Percentiles rank a stretch among this genome's conserved stretches.
Conservation (phyloP, 345 rosid genomes). For the Syzygium jambos region DNA sequence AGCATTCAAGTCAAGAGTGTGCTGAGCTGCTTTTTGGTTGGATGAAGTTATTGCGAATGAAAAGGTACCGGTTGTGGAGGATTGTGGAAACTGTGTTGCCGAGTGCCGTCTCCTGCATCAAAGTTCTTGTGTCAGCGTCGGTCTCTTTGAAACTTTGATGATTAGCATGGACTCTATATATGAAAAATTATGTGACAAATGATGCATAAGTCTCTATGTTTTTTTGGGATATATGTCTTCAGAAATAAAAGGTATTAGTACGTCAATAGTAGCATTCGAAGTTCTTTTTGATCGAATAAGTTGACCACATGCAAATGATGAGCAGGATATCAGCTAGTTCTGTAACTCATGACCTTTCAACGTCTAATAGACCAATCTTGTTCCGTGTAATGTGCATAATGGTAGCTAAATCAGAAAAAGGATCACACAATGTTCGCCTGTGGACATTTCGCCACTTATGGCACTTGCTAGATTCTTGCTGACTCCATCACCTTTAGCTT, state of each 20-base stretch:
- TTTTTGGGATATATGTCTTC: neutral
- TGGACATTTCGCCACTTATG: neutral
- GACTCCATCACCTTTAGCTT: neutral
- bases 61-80: conserved; percentile 20
- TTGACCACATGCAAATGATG: neutral
- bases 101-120: conserved; percentile 21
- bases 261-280: neutral
- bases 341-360: no score
- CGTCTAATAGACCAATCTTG: neutral
- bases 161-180: neutral
- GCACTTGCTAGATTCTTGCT: neutral
- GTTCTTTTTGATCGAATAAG: neutral
- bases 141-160: neutral
- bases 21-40: conserved; percentile 22
- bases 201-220: neutral
- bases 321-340: neutral
- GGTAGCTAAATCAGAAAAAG: no score
- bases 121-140: neutral
- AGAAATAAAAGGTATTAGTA: neutral
- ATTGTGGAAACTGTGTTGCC: conserved; percentile 16
- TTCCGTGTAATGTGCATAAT: neutral
- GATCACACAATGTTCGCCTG: neutral
- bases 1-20: neutral
- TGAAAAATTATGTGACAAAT: conserved; percentile 7
- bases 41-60: conserved; percentile 22